These are phyloP conservation scores for Collybiopsis luxurians DNA, from an alignment of 768 basidiomycete genomes.

Conservation along the genomic window DNA sequence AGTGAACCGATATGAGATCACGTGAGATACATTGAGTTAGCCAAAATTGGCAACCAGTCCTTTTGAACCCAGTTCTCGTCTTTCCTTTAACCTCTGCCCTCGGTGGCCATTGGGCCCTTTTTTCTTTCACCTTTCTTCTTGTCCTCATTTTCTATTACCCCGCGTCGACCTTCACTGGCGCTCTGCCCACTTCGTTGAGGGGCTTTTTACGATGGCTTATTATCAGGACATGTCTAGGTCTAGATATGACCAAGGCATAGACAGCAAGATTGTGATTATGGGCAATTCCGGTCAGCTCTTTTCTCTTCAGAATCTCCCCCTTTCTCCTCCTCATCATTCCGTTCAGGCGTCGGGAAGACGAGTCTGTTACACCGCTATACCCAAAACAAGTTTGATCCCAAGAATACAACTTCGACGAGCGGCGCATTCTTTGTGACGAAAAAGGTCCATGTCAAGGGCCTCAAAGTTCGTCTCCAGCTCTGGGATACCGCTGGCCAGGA, in stretches of 20 bases:
- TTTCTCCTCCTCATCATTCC: background rate
- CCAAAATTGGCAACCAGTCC: too few relatives aligned
- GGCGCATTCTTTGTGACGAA: constrained; percentile 94
- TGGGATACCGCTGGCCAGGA: constrained; percentile 97
- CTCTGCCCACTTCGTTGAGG: constrained; percentile 4
- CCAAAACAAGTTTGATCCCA: constrained; percentile 85
- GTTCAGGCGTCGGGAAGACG: constrained; percentile 85
- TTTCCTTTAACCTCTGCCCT: constrained; percentile 23
- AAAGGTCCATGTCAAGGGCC: constrained; percentile 81
- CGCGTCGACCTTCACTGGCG: constrained; percentile 6
- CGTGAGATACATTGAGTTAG: background rate
- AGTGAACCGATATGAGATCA: background rate
- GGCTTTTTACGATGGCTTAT: constrained; percentile 41
- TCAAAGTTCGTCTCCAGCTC: constrained; percentile 82
- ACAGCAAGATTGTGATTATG: constrained; percentile 96
- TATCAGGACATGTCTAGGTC: constrained; percentile 54
- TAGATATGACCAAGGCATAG: constrained; percentile 80
- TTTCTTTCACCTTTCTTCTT: constrained; percentile 30
- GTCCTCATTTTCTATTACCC: constrained; percentile 13
- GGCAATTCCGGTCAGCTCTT: constrained; percentile 57
- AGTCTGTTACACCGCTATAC: constrained; percentile 89
- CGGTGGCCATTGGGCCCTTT: constrained; percentile 15
- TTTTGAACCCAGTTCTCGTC: constrained; percentile 24
- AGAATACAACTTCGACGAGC: constrained; percentile 86
- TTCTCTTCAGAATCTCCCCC: constrained; percentile 12